Percentiles rank a stretch among this genome's conserved stretches.
phyloP scores from a whole-genome alignment of 108 stramenopile genomes.

The Nitzschia sp. region DNA sequence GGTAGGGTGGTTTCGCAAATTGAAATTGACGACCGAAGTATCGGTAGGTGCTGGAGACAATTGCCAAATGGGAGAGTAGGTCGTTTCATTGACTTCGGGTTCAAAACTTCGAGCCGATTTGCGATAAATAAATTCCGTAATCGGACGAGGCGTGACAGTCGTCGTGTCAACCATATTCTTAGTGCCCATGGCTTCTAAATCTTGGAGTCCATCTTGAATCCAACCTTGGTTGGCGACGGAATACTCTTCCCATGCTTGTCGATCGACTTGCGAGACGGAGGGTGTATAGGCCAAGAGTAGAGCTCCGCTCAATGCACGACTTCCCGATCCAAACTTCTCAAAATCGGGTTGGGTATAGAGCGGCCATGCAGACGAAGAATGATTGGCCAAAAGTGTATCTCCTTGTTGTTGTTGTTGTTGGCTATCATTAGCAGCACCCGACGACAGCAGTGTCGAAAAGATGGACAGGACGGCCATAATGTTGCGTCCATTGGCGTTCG shows the following conservation, averaged over 20 bases:
- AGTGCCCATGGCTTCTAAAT: too few species aligned
- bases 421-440: background rate
- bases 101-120: background rate
- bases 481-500: background rate
- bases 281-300: background rate
- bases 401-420: background rate
- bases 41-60: constrained; percentile 15
- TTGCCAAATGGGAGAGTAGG: constrained; percentile 27
- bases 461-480: background rate
- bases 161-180: too few species aligned
- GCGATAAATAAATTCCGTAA: constrained; percentile 1
- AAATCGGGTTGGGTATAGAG: constrained; percentile 8
- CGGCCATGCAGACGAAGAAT: background rate
- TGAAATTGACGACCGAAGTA: constrained; percentile 15
- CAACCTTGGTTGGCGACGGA: constrained; percentile 2
- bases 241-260: constrained; percentile 16
- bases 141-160: background rate
- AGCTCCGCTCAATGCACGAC: background rate
- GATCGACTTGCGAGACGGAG: background rate
- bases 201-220: constrained; percentile 5
- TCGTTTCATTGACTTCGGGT: background rate
- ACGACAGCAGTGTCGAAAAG: background rate
- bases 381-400: background rate
- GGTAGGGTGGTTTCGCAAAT: background rate
- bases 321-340: background rate